Conservation (phyloP, 352 stramenopile species). For the Phytopythium aichiense region DNA sequence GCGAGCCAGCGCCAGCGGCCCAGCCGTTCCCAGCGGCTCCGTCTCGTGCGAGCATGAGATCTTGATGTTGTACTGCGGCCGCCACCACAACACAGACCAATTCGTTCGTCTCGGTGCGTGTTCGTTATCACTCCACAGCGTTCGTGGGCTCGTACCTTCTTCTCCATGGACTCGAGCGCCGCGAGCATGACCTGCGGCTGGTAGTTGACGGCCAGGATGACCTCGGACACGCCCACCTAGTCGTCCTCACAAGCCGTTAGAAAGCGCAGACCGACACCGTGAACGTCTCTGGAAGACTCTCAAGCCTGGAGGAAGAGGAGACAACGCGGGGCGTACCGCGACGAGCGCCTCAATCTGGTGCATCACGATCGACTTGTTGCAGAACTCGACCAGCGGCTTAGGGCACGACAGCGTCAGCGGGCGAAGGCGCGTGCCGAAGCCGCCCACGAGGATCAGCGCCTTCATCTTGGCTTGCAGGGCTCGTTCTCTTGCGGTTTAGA, state of each 20-base stretch:
- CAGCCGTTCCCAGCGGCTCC: conserved; percentile 79
- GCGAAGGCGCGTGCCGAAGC: conserved; percentile 87
- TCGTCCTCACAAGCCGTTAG: neutral
- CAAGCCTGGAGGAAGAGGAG: neutral
- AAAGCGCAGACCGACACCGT: neutral
- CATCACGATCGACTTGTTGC: conserved; percentile 88
- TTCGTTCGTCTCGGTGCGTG: neutral
- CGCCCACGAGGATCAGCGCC: conserved; percentile 88
- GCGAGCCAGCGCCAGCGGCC: conserved; percentile 73
- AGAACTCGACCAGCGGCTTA: conserved; percentile 90
- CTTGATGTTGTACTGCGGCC: conserved; percentile 79
- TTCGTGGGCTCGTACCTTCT: conserved; percentile 36
- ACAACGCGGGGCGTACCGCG: conserved; percentile 30
- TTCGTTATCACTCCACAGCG: neutral
- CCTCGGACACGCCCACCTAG: conserved; percentile 84
- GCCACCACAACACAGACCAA: neutral
- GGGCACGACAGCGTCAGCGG: conserved; percentile 87
- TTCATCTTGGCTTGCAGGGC: conserved; percentile 52
- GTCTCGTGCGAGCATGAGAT: conserved; percentile 88
- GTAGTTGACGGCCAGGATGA: conserved; percentile 89
- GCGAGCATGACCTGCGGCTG: conserved; percentile 87
- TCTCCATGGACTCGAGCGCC: conserved; percentile 73
- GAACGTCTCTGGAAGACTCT: too few relatives aligned
- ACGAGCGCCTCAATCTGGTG: conserved; percentile 89
- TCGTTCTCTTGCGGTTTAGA: neutral